Base-by-base conservation (phyloP, 1,284 basidiomycete species). In the Malassezia sp. region DNA sequence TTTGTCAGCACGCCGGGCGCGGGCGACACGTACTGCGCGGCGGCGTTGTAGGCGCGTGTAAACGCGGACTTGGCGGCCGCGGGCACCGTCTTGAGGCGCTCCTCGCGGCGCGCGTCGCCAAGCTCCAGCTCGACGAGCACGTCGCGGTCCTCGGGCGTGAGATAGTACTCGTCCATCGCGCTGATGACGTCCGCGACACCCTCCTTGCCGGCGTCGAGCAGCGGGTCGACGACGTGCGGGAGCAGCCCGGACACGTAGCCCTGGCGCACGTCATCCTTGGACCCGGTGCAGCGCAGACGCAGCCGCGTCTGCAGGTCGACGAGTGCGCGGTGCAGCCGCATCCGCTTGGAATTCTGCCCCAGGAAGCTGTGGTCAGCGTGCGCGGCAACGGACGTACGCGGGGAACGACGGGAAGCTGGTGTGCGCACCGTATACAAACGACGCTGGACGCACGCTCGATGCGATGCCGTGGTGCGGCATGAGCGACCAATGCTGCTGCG, bases 71-170 rank as follows among this genome's bases (percentile, higher is more conserved):
- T 97, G 32, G 82, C 82, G 0, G 82, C 78, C 0, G 82, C 67
- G 0, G 85, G 75, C 26, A 97, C 86, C 73, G 83, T 83, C 75
- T 91, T 95, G 55, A 84, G 69, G 7, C 88, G 75, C 4, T 29
- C 36, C 0, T 75, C 34, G 0, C 83, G 83, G 55, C 78, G 80
- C 62, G 82, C 79, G 5, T 82, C 77, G 48, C 81, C 90, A 9
- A 97, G 77, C 0, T 90, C 91, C 9, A 97, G 77, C 70, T 97
- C 91, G 43, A 96, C 78, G 41, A 96, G 77, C 9, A 85, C 82
- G 59, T 97, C 93, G 85, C 90, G 91, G 65, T 97, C 91, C 29
- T 96, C 91, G 55, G 84, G 84, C 5, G 82, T 82, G 28, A 97
- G 73, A 72, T 80, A 96, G 71, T 97, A 97, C 37, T 85, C 83